Evolutionary conservation across 2,329 filamentous ascomycete species (phyloP).

Genomic region (Drechslerella stenobrocha): DNA sequence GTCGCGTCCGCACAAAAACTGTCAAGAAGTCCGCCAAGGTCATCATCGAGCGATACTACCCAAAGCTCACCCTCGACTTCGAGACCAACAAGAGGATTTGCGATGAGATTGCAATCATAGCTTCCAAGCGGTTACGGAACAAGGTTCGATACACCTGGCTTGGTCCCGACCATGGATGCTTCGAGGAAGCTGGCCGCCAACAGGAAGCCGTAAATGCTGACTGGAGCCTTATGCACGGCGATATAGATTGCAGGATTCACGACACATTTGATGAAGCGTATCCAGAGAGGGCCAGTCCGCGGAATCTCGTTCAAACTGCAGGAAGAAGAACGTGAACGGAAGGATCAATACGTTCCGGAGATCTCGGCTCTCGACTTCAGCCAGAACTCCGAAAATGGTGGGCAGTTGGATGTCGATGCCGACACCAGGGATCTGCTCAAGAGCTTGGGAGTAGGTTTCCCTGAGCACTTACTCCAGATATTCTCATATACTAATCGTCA

Average conservation of each 20-base stretch:
- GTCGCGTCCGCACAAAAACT: conserved; percentile 69
- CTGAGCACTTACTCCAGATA: conserved; percentile 58
- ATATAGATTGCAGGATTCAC: conserved; percentile 92
- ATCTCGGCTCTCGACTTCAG: conserved; percentile 97
- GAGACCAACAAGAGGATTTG: conserved; percentile 99
- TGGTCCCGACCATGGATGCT: neutral
- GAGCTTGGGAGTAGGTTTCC: conserved; percentile 86
- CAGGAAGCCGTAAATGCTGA: conserved; percentile 13
- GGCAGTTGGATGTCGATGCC: conserved; percentile 89
- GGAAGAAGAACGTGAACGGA: conserved; percentile 99
- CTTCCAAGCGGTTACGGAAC: conserved; percentile 98
- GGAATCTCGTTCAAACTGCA: conserved; percentile 99
- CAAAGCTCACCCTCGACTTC: conserved; percentile 97
- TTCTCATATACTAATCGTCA: conserved; percentile 14
- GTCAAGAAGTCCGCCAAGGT: conserved; percentile 94
- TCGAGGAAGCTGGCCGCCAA: conserved; percentile 10
- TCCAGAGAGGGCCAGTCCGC: conserved; percentile 97
- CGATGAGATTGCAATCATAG: conserved; percentile 99
- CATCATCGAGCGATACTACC: conserved; percentile 99
- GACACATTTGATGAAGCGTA: conserved; percentile 99
- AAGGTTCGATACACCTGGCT: conserved; percentile 66
- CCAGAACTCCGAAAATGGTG: conserved; percentile 88
- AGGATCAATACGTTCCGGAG: conserved; percentile 99
- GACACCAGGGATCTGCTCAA: conserved; percentile 99
- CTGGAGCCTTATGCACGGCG: conserved; percentile 14